Evolutionary conservation across 176 grass and related monocot species (phyloP).

Genomic region (Poa annua): DNA sequence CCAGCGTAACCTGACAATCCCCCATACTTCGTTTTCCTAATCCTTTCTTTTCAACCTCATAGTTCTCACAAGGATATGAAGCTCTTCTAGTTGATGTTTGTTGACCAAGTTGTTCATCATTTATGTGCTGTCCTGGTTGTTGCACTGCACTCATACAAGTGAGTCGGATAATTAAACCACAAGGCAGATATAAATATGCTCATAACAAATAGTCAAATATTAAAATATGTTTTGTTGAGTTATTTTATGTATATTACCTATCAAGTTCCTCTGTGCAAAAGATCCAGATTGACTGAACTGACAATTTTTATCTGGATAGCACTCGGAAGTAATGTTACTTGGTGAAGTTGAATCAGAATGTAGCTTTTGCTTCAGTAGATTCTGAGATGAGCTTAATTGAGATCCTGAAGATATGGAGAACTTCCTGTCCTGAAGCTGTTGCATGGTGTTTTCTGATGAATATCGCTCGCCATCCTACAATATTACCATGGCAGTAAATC

Average conservation of each 20-base stretch:
- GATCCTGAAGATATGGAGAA: conserved; percentile 50
- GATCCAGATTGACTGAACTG: conserved; percentile 54
- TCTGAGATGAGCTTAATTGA: conserved; percentile 47
- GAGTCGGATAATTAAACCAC: conserved; percentile 31
- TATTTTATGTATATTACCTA: conserved; percentile 43
- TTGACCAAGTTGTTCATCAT: conserved; percentile 44
- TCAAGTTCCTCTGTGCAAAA: conserved; percentile 45
- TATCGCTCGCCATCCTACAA: conserved; percentile 63
- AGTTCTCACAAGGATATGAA: conserved; percentile 53
- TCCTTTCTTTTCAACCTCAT: conserved; percentile 43
- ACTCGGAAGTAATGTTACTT: conserved; percentile 71
- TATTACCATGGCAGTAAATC: conserved; percentile 32
- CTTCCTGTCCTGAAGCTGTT: conserved; percentile 55
- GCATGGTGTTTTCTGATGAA: conserved; percentile 51
- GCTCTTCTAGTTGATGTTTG: conserved; percentile 48
- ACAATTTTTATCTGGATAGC: conserved; percentile 50
- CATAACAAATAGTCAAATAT: conserved; percentile 3
- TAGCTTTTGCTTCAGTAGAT: conserved; percentile 51
- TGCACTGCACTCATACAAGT: conserved; percentile 39
- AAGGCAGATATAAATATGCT: conserved; percentile 26
- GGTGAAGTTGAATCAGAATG: conserved; percentile 62
- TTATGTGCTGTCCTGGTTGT: conserved; percentile 31
- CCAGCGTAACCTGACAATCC: conserved; percentile 44
- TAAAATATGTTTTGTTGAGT: conserved; percentile 13
- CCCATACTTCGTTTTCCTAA: conserved; percentile 45